Percentiles rank a stretch among this genome's conserved stretches.
Evolutionary conservation across 495 filamentous ascomycete genomes (phyloP).

Genomic region (Neurospora sp.): DNA sequence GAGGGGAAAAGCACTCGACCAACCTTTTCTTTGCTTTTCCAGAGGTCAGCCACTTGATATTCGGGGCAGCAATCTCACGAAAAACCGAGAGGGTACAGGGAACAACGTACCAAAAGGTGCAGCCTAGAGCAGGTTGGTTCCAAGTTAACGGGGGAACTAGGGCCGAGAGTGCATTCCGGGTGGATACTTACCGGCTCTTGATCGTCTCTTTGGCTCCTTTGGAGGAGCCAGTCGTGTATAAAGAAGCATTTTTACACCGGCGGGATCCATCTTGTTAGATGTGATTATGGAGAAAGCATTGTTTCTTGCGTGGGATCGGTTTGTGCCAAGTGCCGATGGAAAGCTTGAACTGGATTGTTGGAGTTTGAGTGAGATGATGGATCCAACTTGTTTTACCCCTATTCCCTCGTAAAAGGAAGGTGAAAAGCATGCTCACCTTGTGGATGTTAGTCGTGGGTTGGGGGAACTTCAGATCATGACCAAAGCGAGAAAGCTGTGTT

Average conservation of each 20-base stretch:
- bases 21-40: conserved; percentile 28
- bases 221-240: conserved; percentile 48
- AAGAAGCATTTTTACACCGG: conserved; percentile 38
- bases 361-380: background rate
- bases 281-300: background rate
- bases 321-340: background rate
- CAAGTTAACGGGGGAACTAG: conserved; percentile 5
- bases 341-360: background rate
- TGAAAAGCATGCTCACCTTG: background rate
- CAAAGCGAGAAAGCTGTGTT: background rate
- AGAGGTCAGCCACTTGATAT: conserved; percentile 8
- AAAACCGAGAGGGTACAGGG: background rate
- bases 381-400: background rate
- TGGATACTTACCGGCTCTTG: conserved; percentile 47
- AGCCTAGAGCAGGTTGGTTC: conserved; percentile 31
- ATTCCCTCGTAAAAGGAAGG: background rate
- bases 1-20: background rate
- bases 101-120: conserved; percentile 45
- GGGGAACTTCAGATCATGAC: background rate
- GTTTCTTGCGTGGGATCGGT: background rate
- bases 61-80: background rate
- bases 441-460: background rate
- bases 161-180: background rate
- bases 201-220: conserved; percentile 51
- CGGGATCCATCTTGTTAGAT: background rate